phyloP scores from a whole-genome alignment of 768 basidiomycete species.

The Gloeostereum incarnatum region DNA sequence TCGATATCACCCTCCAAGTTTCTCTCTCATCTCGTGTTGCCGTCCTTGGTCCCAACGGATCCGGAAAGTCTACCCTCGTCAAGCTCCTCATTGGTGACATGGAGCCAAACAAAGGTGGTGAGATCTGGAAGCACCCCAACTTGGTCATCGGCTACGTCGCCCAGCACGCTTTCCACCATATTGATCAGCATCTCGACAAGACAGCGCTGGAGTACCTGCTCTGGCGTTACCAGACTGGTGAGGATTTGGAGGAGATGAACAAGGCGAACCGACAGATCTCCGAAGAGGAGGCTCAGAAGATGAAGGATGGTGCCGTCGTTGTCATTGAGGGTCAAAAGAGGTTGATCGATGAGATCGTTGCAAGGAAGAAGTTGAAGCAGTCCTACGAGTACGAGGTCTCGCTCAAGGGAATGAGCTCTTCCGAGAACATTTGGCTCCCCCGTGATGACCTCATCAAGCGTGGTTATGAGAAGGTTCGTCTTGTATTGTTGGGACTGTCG shows the following conservation, averaged over 20 bases:
- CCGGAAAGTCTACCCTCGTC: conserved; percentile 96
- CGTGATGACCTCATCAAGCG: conserved; percentile 97
- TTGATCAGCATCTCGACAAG: conserved; percentile 97
- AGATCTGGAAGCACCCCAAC: conserved; percentile 99
- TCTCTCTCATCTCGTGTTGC: conserved; percentile 98
- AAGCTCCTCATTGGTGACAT: conserved; percentile 95
- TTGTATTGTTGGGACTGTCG: background rate
- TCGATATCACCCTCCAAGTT: conserved; percentile 93
- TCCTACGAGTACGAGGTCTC: conserved; percentile 98
- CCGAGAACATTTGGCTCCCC: conserved; percentile 96
- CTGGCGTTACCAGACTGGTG: conserved; percentile 99
- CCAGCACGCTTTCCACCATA: conserved; percentile 99
- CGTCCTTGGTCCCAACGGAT: conserved; percentile 97
- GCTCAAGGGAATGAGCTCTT: conserved; percentile 90
- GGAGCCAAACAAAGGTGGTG: conserved; percentile 94
- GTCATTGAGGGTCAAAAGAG: conserved; percentile 94
- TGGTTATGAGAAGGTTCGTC: conserved; percentile 84
- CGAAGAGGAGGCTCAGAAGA: conserved; percentile 86
- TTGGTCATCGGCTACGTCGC: conserved; percentile 99
- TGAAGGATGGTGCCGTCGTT: conserved; percentile 88
- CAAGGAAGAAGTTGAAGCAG: conserved; percentile 98
- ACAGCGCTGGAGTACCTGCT: conserved; percentile 99
- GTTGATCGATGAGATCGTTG: conserved; percentile 82
- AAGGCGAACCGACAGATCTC: conserved; percentile 86
- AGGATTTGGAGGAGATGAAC: conserved; percentile 93